These are phyloP conservation scores for Colletotrichum melonis DNA, from an alignment of 2,329 filamentous ascomycete species.

Conservation along the genomic window DNA sequence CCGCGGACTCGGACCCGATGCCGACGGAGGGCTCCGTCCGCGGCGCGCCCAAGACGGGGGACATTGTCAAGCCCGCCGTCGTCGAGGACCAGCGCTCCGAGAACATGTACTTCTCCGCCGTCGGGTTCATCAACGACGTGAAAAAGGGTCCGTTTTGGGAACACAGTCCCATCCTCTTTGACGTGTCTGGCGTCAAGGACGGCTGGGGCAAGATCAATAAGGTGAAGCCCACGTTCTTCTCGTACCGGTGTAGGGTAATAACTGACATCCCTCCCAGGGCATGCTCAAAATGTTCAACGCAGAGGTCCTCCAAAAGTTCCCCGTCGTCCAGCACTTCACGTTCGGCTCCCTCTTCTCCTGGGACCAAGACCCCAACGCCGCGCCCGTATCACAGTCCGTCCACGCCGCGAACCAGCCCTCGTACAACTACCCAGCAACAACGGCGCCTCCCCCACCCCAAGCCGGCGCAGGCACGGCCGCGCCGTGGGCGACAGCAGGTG, in stretches of 20 bases:
- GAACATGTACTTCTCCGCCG: slow-evolving; percentile 94
- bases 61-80: slow-evolving; percentile 72
- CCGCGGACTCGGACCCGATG: slow-evolving; percentile 67
- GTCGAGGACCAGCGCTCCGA: slow-evolving; percentile 73
- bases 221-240: slow-evolving; percentile 47
- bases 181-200: slow-evolving; percentile 89
- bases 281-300: slow-evolving; percentile 99
- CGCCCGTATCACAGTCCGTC: slow-evolving; percentile 58
- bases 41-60: slow-evolving; percentile 76
- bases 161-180: slow-evolving; percentile 90
- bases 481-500: slow-evolving; percentile 52
- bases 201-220: slow-evolving; percentile 99
- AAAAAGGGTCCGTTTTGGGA: slow-evolving; percentile 98
- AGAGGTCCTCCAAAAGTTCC: slow-evolving; percentile 95
- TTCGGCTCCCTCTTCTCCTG: slow-evolving; percentile 86
- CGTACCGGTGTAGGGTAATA: neutral
- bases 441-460: slow-evolving; percentile 40
- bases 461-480: slow-evolving; percentile 50
- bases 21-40: slow-evolving; percentile 83
- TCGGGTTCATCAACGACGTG: slow-evolving; percentile 97
- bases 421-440: slow-evolving; percentile 37
- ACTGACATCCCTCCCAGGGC: slow-evolving; percentile 63
- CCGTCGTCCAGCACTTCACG: slow-evolving; percentile 95
- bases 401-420: slow-evolving; percentile 69
- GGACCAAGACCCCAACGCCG: slow-evolving; percentile 74